Conservation (phyloP, 2,329 filamentous ascomycete species). For the Rhynchosporium graminicola region DNA sequence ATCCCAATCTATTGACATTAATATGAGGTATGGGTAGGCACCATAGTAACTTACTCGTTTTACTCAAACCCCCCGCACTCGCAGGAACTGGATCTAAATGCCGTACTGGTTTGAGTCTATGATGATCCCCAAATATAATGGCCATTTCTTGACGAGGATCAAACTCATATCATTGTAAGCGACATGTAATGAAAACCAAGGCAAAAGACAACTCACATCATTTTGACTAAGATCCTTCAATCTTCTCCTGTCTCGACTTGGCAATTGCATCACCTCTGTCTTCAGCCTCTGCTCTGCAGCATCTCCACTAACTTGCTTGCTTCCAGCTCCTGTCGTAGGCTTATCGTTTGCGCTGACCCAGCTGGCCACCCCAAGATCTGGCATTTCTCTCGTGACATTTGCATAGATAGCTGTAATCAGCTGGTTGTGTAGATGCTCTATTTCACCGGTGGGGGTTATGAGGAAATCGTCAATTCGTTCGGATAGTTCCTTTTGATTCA, state of each 20-base stretch:
- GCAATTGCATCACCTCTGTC: slow-evolving; percentile 70
- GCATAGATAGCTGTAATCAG: slow-evolving; percentile 66
- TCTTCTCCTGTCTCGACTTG: slow-evolving; percentile 63
- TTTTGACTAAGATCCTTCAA: slow-evolving; percentile 66
- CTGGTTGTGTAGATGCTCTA: slow-evolving; percentile 67
- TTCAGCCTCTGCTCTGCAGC: slow-evolving; percentile 66
- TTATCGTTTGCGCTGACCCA: slow-evolving; percentile 75
- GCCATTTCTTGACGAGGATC: slow-evolving; percentile 39
- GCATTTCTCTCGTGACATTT: slow-evolving; percentile 70
- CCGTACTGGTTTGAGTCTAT: slow-evolving; percentile 43
- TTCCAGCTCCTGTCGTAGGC: slow-evolving; percentile 55
- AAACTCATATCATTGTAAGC: slow-evolving; percentile 30
- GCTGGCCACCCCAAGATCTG: slow-evolving; percentile 65
- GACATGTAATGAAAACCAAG: not conserved
- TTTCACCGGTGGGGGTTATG: slow-evolving; percentile 53
- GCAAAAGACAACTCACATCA: slow-evolving; percentile 49
- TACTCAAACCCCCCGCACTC: slow-evolving; percentile 73
- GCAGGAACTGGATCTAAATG: slow-evolving; percentile 63
- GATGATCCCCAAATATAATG: slow-evolving; percentile 40
- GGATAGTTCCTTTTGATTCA: slow-evolving; percentile 63
- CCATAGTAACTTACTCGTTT: slow-evolving; percentile 55
- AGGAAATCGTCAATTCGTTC: slow-evolving; percentile 62
- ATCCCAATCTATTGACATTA: slow-evolving; percentile 56
- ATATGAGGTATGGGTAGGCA: not conserved
- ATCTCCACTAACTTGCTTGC: slow-evolving; percentile 65